Percentiles rank a stretch among this genome's conserved stretches.
phyloP scores from a whole-genome alignment of 768 basidiomycete genomes.

The Pulveroboletus sp. region DNA sequence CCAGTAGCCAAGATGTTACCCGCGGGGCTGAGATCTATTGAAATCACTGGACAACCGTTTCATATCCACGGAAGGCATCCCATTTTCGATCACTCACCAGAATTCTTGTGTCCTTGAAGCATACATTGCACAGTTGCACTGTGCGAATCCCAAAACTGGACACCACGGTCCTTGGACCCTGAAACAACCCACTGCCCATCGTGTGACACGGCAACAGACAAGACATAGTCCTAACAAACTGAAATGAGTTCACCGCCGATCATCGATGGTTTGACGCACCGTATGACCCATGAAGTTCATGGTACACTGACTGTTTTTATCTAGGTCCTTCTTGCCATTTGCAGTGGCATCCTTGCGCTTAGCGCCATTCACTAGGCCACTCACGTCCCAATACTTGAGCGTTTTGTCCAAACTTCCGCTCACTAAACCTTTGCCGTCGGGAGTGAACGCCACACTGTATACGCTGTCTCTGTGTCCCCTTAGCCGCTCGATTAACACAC shows the following conservation, averaged over 20 bases:
- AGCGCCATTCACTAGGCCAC: conserved; percentile 28
- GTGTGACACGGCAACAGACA: conserved; percentile 77
- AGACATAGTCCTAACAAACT: conserved; percentile 56
- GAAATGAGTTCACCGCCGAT: conserved; percentile 1
- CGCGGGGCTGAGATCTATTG: conserved; percentile 62
- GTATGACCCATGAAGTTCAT: conserved; percentile 92
- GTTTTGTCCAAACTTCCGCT: conserved; percentile 91
- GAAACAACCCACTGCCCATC: conserved; percentile 95
- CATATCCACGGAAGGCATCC: conserved; percentile 4
- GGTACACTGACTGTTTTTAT: conserved; percentile 55
- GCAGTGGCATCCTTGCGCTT: conserved; percentile 34
- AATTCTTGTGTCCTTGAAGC: conserved; percentile 77
- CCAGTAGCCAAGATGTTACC: conserved; percentile 65
- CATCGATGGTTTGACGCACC: conserved; percentile 35
- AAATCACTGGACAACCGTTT: conserved; percentile 48
- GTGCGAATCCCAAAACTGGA: conserved; percentile 89
- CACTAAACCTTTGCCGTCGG: conserved; percentile 83
- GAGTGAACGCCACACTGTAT: conserved; percentile 88
- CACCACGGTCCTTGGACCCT: conserved; percentile 92
- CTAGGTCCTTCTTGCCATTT: conserved; percentile 47
- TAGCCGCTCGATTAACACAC: conserved; percentile 65
- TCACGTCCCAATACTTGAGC: conserved; percentile 82
- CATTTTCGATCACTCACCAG: conserved; percentile 40
- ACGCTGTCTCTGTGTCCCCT: conserved; percentile 81
- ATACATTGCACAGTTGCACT: conserved; percentile 83